A percentile compares a stretch with the other conserved stretches of the same genome.
These are phyloP conservation scores for Fusarium hostae DNA, from an alignment of 2,329 filamentous ascomycete species.

Conservation along the genomic window DNA sequence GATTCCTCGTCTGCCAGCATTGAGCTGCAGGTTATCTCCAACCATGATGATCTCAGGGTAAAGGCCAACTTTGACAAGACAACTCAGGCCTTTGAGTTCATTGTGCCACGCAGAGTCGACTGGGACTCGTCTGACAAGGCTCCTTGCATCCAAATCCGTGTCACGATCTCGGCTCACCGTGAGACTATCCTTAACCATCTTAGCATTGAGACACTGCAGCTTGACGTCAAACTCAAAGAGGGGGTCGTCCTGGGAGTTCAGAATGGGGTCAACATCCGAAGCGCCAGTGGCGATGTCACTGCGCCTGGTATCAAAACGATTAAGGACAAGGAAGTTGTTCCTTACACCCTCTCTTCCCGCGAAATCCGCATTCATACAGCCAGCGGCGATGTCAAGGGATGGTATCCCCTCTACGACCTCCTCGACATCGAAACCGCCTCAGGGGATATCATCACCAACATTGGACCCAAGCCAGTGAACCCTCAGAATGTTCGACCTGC, in stretches of 20 bases:
- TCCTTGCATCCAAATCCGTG: constrained; percentile 61
- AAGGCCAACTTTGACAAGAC: constrained; percentile 48
- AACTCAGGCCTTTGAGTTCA: constrained; percentile 53
- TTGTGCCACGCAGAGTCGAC: constrained; percentile 51
- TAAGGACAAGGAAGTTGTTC: constrained; percentile 37
- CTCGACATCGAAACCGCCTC: constrained; percentile 58
- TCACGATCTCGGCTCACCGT: constrained; percentile 60
- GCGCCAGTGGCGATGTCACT: constrained; percentile 53
- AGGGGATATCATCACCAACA: constrained; percentile 54
- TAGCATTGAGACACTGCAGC: constrained; percentile 50
- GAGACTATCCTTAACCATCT: constrained; percentile 53
- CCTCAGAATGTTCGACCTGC: constrained; percentile 52
- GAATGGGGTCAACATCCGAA: constrained; percentile 47
- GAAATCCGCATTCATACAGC: constrained; percentile 56
- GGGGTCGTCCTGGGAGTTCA: constrained; percentile 53
- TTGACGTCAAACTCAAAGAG: constrained; percentile 54
- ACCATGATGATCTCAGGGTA: constrained; percentile 55
- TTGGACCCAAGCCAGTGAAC: constrained; percentile 55
- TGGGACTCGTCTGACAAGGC: constrained; percentile 39
- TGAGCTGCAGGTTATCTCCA: constrained; percentile 58
- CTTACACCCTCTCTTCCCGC: constrained; percentile 57
- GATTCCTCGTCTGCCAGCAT: constrained; percentile 51
- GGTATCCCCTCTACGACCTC: constrained; percentile 63
- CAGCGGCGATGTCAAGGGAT: constrained; percentile 58
- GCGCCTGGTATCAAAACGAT: constrained; percentile 47